Conservation (phyloP, 225 moss, liverwort and hornwort genomes). For the Neckera pumila region DNA sequence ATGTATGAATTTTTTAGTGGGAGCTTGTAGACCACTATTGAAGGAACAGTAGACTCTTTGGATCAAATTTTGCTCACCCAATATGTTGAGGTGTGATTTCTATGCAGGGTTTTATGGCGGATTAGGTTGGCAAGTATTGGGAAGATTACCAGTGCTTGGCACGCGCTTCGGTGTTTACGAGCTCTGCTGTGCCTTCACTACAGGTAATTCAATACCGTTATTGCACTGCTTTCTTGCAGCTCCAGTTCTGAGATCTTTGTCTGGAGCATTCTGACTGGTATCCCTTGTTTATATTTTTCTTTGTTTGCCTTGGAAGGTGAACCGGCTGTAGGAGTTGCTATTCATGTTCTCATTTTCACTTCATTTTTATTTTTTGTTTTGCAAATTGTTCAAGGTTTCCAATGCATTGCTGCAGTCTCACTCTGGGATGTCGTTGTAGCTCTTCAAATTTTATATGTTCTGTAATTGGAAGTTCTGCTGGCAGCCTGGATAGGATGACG, state of each 20-base stretch:
- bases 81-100: too few relatives aligned
- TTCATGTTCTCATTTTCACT: background rate
- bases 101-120: slow-evolving; percentile 82
- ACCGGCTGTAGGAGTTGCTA: background rate
- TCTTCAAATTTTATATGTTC: background rate
- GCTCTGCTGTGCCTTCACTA: slow-evolving; percentile 62
- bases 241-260: background rate
- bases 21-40: background rate
- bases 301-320: background rate
- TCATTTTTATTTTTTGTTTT: background rate
- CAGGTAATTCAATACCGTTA: slow-evolving; percentile 21
- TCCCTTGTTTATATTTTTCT: background rate
- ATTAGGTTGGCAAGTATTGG: slow-evolving; percentile 63
- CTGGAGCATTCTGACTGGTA: background rate
- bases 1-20: background rate
- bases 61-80: too few relatives aligned
- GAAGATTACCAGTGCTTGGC: slow-evolving; percentile 59
- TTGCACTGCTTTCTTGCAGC: background rate
- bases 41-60: background rate
- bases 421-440: background rate
- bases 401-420: background rate
- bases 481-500: background rate
- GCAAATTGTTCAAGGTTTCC: background rate
- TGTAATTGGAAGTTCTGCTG: background rate
- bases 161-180: slow-evolving; percentile 77